A percentile compares a stretch with the other conserved stretches of the same genome.
phyloP scores from a whole-genome alignment of 148 eudicot species.

The Chenopodium suecicum region DNA sequence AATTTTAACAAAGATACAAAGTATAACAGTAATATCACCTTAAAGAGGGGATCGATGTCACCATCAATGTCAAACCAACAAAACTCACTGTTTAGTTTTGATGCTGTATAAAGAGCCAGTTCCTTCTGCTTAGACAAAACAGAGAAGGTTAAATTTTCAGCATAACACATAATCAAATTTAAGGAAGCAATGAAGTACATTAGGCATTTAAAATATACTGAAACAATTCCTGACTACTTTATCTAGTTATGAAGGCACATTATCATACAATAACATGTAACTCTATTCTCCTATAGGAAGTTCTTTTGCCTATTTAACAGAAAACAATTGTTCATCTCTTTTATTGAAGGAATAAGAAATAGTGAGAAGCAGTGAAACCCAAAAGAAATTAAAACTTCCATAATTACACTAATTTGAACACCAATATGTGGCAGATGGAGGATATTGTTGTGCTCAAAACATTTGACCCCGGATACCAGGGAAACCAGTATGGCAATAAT shows the following conservation, averaged over 20 bases:
- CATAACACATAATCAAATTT: neutral
- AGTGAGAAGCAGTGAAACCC: neutral
- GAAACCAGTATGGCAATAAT: neutral
- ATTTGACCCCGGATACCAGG: neutral
- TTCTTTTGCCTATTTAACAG: neutral
- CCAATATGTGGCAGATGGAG: neutral
- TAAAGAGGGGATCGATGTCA: conserved; percentile 90
- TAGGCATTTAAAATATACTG: neutral
- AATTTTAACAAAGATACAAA: neutral
- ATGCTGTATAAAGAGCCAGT: conserved; percentile 89
- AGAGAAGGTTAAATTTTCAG: neutral
- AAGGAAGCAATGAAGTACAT: neutral
- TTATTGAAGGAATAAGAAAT: neutral
- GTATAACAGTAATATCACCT: conserved; percentile 47
- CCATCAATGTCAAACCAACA: conserved; percentile 93
- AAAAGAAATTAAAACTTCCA: neutral
- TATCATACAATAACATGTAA: neutral
- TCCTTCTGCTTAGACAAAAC: conserved; percentile 71
- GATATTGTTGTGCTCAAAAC: neutral
- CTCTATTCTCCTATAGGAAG: neutral
- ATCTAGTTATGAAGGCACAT: neutral
- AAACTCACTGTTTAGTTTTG: conserved; percentile 80
- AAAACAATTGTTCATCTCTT: neutral
- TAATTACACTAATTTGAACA: neutral
- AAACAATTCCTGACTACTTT: neutral